Conservation (phyloP, 2,329 filamentous ascomycete genomes). For the Exophiala spinifera region DNA sequence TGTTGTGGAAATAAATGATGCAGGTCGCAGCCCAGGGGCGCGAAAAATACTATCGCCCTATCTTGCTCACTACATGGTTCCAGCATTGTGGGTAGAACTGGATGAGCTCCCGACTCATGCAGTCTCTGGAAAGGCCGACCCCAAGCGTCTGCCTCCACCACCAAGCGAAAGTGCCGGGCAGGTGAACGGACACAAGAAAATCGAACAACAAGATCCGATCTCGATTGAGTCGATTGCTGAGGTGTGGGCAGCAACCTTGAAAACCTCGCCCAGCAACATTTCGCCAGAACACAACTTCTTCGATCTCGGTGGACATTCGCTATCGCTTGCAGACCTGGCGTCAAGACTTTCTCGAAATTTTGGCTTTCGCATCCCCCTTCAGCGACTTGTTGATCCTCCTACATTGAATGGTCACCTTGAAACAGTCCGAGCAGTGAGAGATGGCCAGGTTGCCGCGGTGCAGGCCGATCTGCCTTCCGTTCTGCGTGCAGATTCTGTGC, state of each 20-base stretch:
- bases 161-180: conserved; percentile 47
- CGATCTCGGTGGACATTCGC: conserved; percentile 74
- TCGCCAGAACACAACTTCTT: conserved; percentile 74
- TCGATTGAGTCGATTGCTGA: conserved; percentile 65
- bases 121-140: conserved; percentile 75
- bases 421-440: conserved; percentile 66
- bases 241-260: conserved; percentile 69
- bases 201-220: conserved; percentile 61
- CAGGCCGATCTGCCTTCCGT: conserved; percentile 72
- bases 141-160: conserved; percentile 67
- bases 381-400: conserved; percentile 66
- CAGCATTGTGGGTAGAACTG: conserved; percentile 71
- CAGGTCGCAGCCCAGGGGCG: conserved; percentile 67
- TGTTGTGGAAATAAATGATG: conserved; percentile 63
- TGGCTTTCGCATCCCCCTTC: conserved; percentile 69
- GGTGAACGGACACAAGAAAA: conserved; percentile 39
- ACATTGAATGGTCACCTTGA: conserved; percentile 71
- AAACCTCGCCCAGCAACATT: conserved; percentile 60
- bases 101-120: conserved; percentile 69
- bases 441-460: conserved; percentile 70
- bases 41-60: conserved; percentile 62
- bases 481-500: conserved; percentile 61
- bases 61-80: conserved; percentile 81
- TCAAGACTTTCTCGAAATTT: conserved; percentile 66
- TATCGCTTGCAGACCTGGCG: conserved; percentile 74